phyloP scores from a whole-genome alignment of 1,284 basidiomycete genomes.

The Irpex sp. region DNA sequence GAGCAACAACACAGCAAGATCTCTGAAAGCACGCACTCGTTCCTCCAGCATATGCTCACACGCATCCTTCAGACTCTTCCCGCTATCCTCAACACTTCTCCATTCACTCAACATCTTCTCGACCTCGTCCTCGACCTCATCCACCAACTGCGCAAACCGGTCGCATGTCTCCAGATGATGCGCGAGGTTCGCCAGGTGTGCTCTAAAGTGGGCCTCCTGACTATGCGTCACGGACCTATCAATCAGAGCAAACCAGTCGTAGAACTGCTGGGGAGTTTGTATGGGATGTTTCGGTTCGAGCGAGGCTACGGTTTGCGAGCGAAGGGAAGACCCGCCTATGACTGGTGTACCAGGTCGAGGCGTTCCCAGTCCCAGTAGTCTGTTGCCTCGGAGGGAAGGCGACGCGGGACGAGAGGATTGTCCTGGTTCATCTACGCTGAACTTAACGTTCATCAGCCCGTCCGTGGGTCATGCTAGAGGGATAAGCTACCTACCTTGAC shows the following conservation, averaged over 20 bases:
- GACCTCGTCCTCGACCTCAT: constrained; percentile 72
- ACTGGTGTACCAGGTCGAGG: constrained; percentile 33
- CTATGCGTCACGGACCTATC: constrained; percentile 86
- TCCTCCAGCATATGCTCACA: constrained; percentile 86
- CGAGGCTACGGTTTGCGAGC: constrained; percentile 36
- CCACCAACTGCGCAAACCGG: constrained; percentile 61
- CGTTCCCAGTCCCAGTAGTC: constrained; percentile 28
- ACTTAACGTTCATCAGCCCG: constrained; percentile 26
- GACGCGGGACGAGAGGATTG: constrained; percentile 40
- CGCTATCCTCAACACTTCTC: constrained; percentile 83
- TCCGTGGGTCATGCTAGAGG: not conserved
- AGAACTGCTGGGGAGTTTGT: constrained; percentile 88
- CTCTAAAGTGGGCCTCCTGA: constrained; percentile 86
- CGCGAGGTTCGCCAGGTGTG: constrained; percentile 72
- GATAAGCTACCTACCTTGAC: constrained; percentile 53
- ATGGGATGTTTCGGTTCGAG: constrained; percentile 72
- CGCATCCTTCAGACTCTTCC: constrained; percentile 84
- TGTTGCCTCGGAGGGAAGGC: constrained; percentile 29
- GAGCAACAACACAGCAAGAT: not conserved
- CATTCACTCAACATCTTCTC: constrained; percentile 79
- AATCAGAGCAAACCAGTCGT: constrained; percentile 89
- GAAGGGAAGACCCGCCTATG: constrained; percentile 15
- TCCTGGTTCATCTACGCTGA: constrained; percentile 34
- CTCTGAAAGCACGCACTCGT: constrained; percentile 50
- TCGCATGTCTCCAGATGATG: constrained; percentile 78